phyloP scores from a whole-genome alignment of 2,329 filamentous ascomycete genomes.

The Xylariaceae sp. region DNA sequence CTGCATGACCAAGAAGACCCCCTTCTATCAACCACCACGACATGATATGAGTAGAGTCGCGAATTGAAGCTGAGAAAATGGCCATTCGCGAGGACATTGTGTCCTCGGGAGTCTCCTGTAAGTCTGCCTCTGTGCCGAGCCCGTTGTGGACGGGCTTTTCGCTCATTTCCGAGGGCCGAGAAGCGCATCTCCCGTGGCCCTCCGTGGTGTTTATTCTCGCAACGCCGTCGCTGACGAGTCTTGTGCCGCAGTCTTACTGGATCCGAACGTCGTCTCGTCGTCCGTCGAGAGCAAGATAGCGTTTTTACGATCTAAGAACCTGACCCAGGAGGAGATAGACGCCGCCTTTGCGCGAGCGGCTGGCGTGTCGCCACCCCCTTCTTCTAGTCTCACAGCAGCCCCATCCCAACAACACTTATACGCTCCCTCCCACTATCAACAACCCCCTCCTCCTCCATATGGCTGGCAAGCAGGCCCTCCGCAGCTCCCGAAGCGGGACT shows the following conservation, averaged over 20 bases:
- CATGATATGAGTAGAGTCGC: conserved; percentile 12
- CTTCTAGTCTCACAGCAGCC: conserved; percentile 38
- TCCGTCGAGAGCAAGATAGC: conserved; percentile 89
- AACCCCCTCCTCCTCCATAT: conserved; percentile 40
- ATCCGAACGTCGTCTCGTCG: conserved; percentile 83
- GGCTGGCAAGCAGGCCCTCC: conserved; percentile 55
- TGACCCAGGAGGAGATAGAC: conserved; percentile 93
- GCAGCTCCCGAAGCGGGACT: conserved; percentile 73
- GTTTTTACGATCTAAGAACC: conserved; percentile 93
- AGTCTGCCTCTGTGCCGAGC: conserved; percentile 11
- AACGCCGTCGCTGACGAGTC: conserved; percentile 8
- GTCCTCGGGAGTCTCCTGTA: conserved; percentile 32
- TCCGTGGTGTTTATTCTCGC: conserved; percentile 11
- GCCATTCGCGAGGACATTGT: conserved; percentile 81
- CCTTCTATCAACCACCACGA: not conserved
- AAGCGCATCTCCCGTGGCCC: not conserved
- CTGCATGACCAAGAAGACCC: not conserved
- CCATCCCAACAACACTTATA: conserved; percentile 37
- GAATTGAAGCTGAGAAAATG: conserved; percentile 41
- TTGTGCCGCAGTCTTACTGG: conserved; percentile 68
- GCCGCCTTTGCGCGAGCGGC: conserved; percentile 71
- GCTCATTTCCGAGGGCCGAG: not conserved
- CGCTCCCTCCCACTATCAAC: conserved; percentile 43
- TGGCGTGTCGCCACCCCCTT: conserved; percentile 47
- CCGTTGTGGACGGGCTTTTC: not conserved